Percentiles rank a stretch among this genome's conserved stretches.
These are phyloP conservation scores for Microsporum audouinii DNA, from an alignment of 2,329 filamentous ascomycete genomes.

Conservation along the genomic window DNA sequence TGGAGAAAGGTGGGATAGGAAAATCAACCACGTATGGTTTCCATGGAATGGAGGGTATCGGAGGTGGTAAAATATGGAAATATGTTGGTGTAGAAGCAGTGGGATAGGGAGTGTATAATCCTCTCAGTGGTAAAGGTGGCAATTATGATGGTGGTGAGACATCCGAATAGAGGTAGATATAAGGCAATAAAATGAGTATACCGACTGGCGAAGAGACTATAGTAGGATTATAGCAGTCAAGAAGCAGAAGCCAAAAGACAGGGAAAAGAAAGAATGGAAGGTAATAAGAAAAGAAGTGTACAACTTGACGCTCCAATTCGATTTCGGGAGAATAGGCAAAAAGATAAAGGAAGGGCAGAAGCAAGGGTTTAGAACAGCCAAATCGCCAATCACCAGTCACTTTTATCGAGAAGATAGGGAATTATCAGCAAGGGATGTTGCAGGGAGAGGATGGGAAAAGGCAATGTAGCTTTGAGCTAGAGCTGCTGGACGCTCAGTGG, in stretches of 20 bases:
- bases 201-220: conserved; percentile 11
- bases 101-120: background rate
- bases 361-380: background rate
- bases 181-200: conserved; percentile 13
- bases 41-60: background rate
- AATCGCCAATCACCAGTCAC: background rate
- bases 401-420: conserved; percentile 1
- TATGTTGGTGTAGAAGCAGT: background rate
- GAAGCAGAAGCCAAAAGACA: background rate
- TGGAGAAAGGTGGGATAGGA: background rate
- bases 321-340: background rate
- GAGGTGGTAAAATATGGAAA: background rate
- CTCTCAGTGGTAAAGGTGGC: background rate
- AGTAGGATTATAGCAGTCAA: conserved; percentile 12
- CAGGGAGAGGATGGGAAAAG: conserved; percentile 14
- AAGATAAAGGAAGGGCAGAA: background rate
- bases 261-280: background rate
- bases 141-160: background rate
- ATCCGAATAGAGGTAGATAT: conserved; percentile 5
- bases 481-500: background rate
- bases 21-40: background rate
- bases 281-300: background rate
- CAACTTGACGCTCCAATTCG: background rate
- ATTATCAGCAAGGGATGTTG: conserved; percentile 8
- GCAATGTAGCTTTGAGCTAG: conserved; percentile 3